Conservation (phyloP, 805 yeast genomes). For the Wickerhamomyces canadensis region DNA sequence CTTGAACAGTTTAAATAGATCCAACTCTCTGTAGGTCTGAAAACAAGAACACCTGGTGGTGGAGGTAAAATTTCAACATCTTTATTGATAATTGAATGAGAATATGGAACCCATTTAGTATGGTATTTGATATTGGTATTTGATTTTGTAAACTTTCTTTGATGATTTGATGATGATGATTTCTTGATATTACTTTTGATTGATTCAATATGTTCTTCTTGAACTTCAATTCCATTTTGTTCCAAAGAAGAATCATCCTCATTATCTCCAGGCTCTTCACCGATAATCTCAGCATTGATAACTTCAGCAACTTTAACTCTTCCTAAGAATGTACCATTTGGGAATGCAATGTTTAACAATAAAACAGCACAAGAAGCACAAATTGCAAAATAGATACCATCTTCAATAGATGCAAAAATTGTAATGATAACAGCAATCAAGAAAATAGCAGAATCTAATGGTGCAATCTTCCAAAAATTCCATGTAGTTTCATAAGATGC, state of each 20-base stretch:
- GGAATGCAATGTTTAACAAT: slow-evolving; percentile 70
- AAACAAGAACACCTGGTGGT: slow-evolving; percentile 87
- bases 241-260: too few species aligned
- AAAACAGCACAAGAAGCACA: slow-evolving; percentile 75
- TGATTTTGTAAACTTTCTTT: slow-evolving; percentile 1
- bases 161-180: too few species aligned
- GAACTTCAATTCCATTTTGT: slow-evolving; percentile 8
- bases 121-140: slow-evolving; percentile 43
- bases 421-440: slow-evolving; percentile 21
- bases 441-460: slow-evolving; percentile 30
- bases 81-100: slow-evolving; percentile 44
- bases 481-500: slow-evolving; percentile 63
- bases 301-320: slow-evolving; percentile 67
- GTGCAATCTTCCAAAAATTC: slow-evolving; percentile 67
- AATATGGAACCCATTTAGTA: slow-evolving; percentile 66
- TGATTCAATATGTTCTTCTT: slow-evolving; percentile 10
- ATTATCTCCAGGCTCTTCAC: slow-evolving; percentile 15
- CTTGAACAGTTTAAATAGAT: slow-evolving; percentile 76
- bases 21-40: slow-evolving; percentile 75
- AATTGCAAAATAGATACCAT: slow-evolving; percentile 87
- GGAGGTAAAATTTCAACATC: slow-evolving; percentile 62
- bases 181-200: neutral
- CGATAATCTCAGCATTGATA: slow-evolving; percentile 52
- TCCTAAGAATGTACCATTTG: slow-evolving; percentile 81
- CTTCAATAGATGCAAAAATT: slow-evolving; percentile 52